Conservation (phyloP, 192 early-diverging fungal genomes). For the Gaertneriomyces sp. region DNA sequence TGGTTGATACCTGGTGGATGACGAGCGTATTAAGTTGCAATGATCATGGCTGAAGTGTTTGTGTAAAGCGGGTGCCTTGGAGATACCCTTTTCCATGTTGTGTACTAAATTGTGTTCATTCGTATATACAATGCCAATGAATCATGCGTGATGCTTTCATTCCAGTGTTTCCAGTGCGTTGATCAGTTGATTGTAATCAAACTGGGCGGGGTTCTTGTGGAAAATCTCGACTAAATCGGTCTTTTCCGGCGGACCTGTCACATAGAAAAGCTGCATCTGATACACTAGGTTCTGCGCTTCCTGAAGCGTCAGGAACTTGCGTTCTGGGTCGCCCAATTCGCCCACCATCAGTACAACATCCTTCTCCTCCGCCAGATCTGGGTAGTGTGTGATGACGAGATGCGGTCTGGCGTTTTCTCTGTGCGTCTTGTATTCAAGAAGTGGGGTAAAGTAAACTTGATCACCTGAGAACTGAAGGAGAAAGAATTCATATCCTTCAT, state of each 20-base stretch:
- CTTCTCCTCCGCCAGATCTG: conserved; percentile 74
- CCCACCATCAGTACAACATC: conserved; percentile 90
- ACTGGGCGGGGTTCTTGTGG: conserved; percentile 68
- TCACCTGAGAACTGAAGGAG: conserved; percentile 80
- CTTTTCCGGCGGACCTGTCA: conserved; percentile 66
- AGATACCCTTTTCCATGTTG: no score
- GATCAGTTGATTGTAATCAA: conserved; percentile 55
- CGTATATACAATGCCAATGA: neutral
- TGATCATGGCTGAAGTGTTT: no score
- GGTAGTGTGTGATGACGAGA: conserved; percentile 84
- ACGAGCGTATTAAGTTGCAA: no score
- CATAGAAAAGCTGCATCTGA: conserved; percentile 85
- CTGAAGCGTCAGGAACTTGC: conserved; percentile 51
- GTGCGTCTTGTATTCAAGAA: conserved; percentile 85
- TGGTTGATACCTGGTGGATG: no score
- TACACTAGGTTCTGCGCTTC: conserved; percentile 77
- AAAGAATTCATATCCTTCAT: conserved; percentile 80
- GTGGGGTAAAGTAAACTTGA: conserved; percentile 77
- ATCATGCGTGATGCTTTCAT: neutral
- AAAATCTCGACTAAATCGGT: conserved; percentile 69
- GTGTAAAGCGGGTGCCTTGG: no score
- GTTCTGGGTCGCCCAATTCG: conserved; percentile 53
- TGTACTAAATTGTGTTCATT: no score
- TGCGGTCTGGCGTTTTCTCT: conserved; percentile 70
- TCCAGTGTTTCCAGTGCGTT: conserved; percentile 16